These are phyloP conservation scores for Peltaster fructicola DNA, from an alignment of 2,329 filamentous ascomycete genomes.

Conservation along the genomic window DNA sequence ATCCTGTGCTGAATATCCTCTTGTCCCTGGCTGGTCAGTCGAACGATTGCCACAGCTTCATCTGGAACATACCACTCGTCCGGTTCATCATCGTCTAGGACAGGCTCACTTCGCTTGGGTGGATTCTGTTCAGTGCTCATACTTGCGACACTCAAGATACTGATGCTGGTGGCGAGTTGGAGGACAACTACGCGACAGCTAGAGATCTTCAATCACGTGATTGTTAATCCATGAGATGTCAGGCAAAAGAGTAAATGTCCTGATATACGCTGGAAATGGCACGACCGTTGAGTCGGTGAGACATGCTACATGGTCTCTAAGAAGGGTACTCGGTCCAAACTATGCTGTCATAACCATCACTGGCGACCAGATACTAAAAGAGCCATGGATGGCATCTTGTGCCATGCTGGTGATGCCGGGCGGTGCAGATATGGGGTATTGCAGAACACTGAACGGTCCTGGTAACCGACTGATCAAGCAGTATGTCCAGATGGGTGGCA, in stretches of 20 bases:
- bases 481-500: conserved; percentile 70
- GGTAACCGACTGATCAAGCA: conserved; percentile 73
- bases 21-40: conserved; percentile 54
- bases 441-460: conserved; percentile 66
- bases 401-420: conserved; percentile 83
- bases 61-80: conserved; percentile 65
- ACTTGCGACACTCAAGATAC: no score
- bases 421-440: conserved; percentile 86
- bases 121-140: conserved; percentile 12
- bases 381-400: conserved; percentile 79
- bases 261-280: conserved; percentile 81
- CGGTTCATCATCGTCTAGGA: conserved; percentile 62
- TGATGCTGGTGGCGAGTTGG: no score
- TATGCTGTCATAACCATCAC: conserved; percentile 84
- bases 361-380: conserved; percentile 62
- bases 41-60: background rate
- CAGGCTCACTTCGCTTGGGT: conserved; percentile 7
- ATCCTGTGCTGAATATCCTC: conserved; percentile 92
- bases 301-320: conserved; percentile 74
- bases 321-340: conserved; percentile 68
- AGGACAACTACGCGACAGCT: no score
- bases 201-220: no score
- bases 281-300: conserved; percentile 76
- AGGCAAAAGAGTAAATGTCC: conserved; percentile 62
- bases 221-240: conserved; percentile 45